phyloP scores from a whole-genome alignment of 2,329 filamentous ascomycete genomes.

The Aspergillus piperis region DNA sequence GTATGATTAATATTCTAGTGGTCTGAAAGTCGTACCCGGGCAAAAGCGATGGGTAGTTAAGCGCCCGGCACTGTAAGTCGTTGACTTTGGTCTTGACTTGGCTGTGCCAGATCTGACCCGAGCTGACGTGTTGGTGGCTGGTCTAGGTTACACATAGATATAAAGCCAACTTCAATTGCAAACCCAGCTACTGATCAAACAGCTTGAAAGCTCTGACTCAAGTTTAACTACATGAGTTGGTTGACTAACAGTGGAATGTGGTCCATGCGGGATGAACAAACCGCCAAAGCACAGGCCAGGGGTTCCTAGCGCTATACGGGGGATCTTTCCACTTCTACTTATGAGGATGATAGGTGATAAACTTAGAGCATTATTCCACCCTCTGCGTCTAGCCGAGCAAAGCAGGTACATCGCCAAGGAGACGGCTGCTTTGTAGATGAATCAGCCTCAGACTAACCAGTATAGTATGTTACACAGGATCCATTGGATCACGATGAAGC shows the following conservation, averaged over 20 bases:
- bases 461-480: constrained; percentile 1
- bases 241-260: not conserved
- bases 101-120: no score
- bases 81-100: no score
- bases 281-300: constrained; percentile 1
- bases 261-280: not conserved
- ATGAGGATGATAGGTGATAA: not conserved
- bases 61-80: no score
- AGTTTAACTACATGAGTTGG: not conserved
- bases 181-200: no score
- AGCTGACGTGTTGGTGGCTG: no score
- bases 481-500: not conserved
- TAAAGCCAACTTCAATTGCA: no score
- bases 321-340: not conserved
- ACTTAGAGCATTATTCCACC: not conserved
- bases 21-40: no score
- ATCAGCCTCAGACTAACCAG: not conserved
- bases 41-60: no score
- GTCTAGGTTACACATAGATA: no score
- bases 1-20: no score
- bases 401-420: not conserved
- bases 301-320: not conserved
- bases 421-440: not conserved
- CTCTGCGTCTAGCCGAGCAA: not conserved
- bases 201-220: not conserved